Evolutionary conservation across 2,329 filamentous ascomycete species (phyloP).

Genomic region (Mycosphaerella sp.): DNA sequence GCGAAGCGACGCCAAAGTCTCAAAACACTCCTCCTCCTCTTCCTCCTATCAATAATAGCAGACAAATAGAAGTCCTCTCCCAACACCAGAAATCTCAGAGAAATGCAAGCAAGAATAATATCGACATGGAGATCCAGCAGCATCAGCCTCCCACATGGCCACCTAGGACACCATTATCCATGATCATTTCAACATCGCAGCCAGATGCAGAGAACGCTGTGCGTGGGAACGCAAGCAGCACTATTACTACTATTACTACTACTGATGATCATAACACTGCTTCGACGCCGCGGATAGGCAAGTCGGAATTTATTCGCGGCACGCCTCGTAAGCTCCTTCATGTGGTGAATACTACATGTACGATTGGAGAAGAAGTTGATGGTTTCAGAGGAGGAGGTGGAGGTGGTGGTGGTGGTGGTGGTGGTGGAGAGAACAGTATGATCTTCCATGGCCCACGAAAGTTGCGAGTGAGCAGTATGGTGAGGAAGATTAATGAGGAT

Average conservation of each 20-base stretch:
- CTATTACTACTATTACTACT: not conserved
- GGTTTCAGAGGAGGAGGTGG: too few relatives aligned
- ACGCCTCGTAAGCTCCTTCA: not conserved
- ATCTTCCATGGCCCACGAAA: conserved; percentile 15
- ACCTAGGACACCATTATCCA: not conserved
- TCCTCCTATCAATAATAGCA: too few relatives aligned
- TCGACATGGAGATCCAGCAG: not conserved
- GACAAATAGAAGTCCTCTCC: too few relatives aligned
- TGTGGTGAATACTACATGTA: conserved; percentile 5
- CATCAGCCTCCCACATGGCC: not conserved
- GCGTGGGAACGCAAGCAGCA: conserved; percentile 3
- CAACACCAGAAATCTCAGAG: not conserved
- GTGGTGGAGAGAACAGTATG: too few relatives aligned
- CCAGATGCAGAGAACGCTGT: not conserved
- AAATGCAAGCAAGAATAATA: not conserved
- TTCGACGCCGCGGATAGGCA: too few relatives aligned
- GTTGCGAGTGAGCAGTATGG: conserved; percentile 14
- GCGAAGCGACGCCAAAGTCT: too few relatives aligned
- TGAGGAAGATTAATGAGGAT: conserved; percentile 2
- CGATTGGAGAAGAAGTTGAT: conserved; percentile 6
- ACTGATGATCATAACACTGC: too few relatives aligned
- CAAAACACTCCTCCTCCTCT: too few relatives aligned
- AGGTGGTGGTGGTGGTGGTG: too few relatives aligned
- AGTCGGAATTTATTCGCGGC: not conserved
- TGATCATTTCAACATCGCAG: not conserved